Base-by-base conservation (phyloP, 2,329 filamentous ascomycete genomes). In the Dryadomyces sulphureus region DNA sequence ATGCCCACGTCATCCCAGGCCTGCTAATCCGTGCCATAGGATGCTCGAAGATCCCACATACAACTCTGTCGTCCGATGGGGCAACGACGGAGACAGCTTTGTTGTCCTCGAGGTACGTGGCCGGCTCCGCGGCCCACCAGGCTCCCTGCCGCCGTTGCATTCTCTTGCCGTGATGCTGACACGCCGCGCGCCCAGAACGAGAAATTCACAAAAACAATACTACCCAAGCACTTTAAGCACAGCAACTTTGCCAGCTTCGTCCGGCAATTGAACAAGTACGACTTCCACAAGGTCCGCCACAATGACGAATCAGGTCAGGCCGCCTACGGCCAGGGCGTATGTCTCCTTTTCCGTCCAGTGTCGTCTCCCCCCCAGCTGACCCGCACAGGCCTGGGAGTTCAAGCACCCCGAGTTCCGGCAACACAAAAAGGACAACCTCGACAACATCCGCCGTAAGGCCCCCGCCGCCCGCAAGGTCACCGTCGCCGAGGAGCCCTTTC, bases 161-260 rank as follows among this genome's bases (percentile, higher is more conserved):
- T n/a, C n/a, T n/a, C n/a, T n/a, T n/a, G n/a, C n/a, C n/a, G n/a
- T n/a, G n/a, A 44, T 39, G 41, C 32, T 41, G 25, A 46, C 45
- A 7, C 3, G 19, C 12, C 20, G 8, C 7, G 16, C 40, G 44
- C 49, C 22, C 61, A 95, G 90, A 94, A 93, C 63, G 90, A 96
- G 62, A 94, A 94, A 63, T 98, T 98, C 59, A 96, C 92, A 20
- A 94, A 95, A 62, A 84, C 85, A 35, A 94, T 98, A 56, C 77
- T 98, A 16, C 92, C 92, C 2, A 95, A 96, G 61, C 88, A 96
- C 58, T 98, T 98, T 72, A 98, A 98, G 65, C 92, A 96, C 66
- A 94, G 87, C 74, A 95, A 95, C 62, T 95, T 95, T 67, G 89
- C 89, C 27, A 94, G 88, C 64, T 95, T 95, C 60, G 89, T 95